phyloP scores from a whole-genome alignment of 352 stramenopile genomes.

The Blastocystis sp. region DNA sequence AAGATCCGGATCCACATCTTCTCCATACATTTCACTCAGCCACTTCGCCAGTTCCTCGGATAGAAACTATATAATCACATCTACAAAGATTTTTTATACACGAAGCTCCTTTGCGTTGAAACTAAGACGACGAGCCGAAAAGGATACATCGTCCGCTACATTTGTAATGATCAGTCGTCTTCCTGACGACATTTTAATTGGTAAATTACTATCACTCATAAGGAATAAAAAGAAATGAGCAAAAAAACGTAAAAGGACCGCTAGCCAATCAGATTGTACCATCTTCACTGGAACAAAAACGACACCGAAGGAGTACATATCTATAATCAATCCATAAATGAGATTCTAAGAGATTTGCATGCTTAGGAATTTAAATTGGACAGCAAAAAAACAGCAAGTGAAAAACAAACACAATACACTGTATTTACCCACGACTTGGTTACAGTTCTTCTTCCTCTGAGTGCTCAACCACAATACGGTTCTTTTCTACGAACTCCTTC shows the following conservation, averaged over 20 bases:
- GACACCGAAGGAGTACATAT: not conserved
- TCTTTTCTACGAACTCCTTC: constrained; percentile 71
- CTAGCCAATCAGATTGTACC: constrained; percentile 50
- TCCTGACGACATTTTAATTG: constrained; percentile 58
- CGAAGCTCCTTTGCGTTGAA: constrained; percentile 56
- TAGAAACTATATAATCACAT: constrained; percentile 21
- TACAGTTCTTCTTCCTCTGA: constrained; percentile 65
- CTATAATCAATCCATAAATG: not conserved
- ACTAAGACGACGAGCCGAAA: constrained; percentile 49
- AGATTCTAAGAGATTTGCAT: not conserved
- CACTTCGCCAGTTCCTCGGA: constrained; percentile 47
- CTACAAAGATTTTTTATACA: not conserved
- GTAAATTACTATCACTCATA: constrained; percentile 18
- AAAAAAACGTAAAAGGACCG: not conserved
- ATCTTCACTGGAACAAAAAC: constrained; percentile 55
- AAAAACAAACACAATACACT: constrained; percentile 25
- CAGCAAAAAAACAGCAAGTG: not conserved
- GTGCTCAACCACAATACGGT: constrained; percentile 68
- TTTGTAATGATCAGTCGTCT: constrained; percentile 56
- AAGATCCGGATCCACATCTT: constrained; percentile 59
- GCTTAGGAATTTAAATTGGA: not conserved
- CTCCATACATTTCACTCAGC: constrained; percentile 59
- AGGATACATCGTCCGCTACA: constrained; percentile 38
- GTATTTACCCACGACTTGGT: constrained; percentile 13
- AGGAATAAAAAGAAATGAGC: not conserved